Base-by-base conservation (phyloP, 805 yeast genomes). In the Pichia scutulata region DNA sequence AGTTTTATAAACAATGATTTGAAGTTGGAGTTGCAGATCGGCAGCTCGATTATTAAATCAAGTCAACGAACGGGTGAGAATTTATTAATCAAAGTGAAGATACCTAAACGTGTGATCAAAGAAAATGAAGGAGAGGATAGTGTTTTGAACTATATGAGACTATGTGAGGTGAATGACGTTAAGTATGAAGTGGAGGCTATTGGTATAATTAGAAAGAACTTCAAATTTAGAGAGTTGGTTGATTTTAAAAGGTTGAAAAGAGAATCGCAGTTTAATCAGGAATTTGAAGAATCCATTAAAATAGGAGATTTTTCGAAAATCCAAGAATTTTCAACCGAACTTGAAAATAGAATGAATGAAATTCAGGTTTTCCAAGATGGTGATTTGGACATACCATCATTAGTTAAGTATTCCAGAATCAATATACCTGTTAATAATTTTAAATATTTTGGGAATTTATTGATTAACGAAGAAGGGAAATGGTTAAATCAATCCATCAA, bases 191-290 rank as follows among this genome's bases (percentile, higher is more conserved):
- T 78, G 2, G 72, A 73, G 43, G 92, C 96, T 0, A 74, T 78
- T 5, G 89, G 84, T 0, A 75, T 88, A 19, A 72, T 89, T 19
- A 80, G 81, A 57, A 76, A 80, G 51, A 84, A 83, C 18, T 83
- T 81, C 60, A 76, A 85, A 55, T 92, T 92, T 64, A 77, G 96
- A 57, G 88, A 86, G 55, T 78, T 89, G 75, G 82, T 92, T 0
- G 98, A 90, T 66, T 92, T 89, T 64, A 98, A 93, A 64, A 76
- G 78, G 55, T 70, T 78, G 30, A 77, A 89, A 13, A 76, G 75
- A 46, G 75, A 78, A 57, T 82, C 84, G 14, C 63, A 70, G 2
- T 77, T 81, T 53, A 73, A 77, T 1, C 55, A 65, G 8, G 70
- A 61, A 22, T 65, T 77, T 44, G 58, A 68, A 36, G 50, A 57